These are phyloP conservation scores for Xylaria acuta DNA, from an alignment of 495 filamentous ascomycete species.

Conservation along the genomic window DNA sequence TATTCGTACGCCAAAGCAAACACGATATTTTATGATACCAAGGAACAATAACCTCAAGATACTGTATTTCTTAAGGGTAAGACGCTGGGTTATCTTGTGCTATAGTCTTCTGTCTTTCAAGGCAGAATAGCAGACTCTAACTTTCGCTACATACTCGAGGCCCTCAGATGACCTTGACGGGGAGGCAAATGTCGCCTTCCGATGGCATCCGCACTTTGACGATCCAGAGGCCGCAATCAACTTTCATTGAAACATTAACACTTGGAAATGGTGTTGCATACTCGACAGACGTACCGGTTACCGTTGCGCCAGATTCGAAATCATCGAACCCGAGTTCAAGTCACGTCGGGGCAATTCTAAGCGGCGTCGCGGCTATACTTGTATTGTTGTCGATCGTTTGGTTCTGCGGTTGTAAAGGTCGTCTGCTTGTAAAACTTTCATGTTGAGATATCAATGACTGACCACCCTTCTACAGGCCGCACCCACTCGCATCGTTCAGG, in stretches of 20 bases:
- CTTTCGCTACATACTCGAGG: not conserved
- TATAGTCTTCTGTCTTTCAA: not conserved
- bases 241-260: constrained; percentile 17
- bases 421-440: not conserved
- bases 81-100: not conserved
- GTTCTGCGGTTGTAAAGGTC: constrained; percentile 24
- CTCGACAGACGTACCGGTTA: constrained; percentile 4
- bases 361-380: constrained; percentile 23
- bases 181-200: not conserved
- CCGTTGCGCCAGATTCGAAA: constrained; percentile 2
- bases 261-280: constrained; percentile 17
- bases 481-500: constrained; percentile 3
- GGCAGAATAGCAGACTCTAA: not conserved
- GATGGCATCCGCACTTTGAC: constrained; percentile 25
- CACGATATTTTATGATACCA: not conserved
- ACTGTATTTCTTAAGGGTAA: not conserved
- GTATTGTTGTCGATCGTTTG: constrained; percentile 26
- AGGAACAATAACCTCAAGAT: not conserved
- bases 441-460: not conserved
- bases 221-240: constrained; percentile 14
- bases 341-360: constrained; percentile 30
- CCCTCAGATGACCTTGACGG: not conserved
- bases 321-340: constrained; percentile 16
- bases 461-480: not conserved
- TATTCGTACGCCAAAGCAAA: constrained; percentile 7